Conservation (phyloP, 2,329 filamentous ascomycete species). For the Ceratocystis albifundus region DNA sequence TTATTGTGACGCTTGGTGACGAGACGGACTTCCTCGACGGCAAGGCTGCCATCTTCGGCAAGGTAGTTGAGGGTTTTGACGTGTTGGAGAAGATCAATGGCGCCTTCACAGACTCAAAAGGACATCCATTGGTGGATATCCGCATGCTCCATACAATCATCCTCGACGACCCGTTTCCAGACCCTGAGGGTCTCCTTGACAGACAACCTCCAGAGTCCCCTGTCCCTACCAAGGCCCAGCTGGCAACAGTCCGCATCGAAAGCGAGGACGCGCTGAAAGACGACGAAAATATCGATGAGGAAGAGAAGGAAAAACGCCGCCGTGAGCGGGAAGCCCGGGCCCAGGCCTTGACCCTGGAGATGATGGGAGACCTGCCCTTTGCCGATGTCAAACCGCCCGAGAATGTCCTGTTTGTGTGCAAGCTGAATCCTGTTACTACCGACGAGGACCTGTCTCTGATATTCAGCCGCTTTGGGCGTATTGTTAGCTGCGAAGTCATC, state of each 20-base stretch:
- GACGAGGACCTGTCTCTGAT: constrained; percentile 92
- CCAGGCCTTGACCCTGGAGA: constrained; percentile 87
- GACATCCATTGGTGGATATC: constrained; percentile 84
- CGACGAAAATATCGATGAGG: constrained; percentile 60
- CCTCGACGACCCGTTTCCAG: constrained; percentile 82
- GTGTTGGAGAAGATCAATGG: constrained; percentile 85
- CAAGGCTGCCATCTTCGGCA: constrained; percentile 89
- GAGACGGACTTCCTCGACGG: constrained; percentile 84
- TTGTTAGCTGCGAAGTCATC: constrained; percentile 91
- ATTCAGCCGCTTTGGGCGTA: constrained; percentile 91
- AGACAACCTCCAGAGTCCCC: constrained; percentile 70
- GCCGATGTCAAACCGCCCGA: constrained; percentile 95
- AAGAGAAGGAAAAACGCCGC: constrained; percentile 65
- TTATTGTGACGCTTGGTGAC: constrained; percentile 82
- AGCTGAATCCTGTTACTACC: constrained; percentile 90
- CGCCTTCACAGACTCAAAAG: constrained; percentile 74
- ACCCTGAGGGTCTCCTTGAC: constrained; percentile 53
- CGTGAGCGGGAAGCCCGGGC: constrained; percentile 84
- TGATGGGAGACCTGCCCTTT: constrained; percentile 95
- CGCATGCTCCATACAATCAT: constrained; percentile 86
- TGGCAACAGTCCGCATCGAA: constrained; percentile 82
- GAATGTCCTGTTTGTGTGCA: constrained; percentile 96
- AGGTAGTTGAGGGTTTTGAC: constrained; percentile 92
- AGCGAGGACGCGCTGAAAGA: constrained; percentile 75
- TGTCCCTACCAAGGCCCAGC: constrained; percentile 67